Evolutionary conservation across 192 early-diverging fungal species (phyloP), one percentile per base, ranked within the genome.

Genomic region (Spizellomyces punctatus): DNA sequence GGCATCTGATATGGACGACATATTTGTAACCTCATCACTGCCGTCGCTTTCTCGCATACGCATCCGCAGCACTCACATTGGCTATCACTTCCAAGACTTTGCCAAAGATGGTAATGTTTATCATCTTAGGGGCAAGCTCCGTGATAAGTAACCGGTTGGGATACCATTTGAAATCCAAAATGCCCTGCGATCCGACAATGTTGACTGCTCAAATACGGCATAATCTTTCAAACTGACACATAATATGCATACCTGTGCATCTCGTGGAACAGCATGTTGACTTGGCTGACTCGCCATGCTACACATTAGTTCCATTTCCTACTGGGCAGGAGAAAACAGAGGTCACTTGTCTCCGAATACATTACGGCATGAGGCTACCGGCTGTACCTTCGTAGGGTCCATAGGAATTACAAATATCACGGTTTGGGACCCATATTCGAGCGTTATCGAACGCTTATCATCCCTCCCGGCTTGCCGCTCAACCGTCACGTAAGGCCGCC

Each of bases 351-450:
- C 12, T 54, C 14, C 17, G 12, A 54, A 54, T 54, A 19, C 1
- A 54, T 19, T n/a, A 54, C 17, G 4, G 14, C 50, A 54, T n/a
- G 50, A 2, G 27, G 27, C 27, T 36, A 36, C 27, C 27, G 41
- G 59, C 63, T 47, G 14, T 46, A 69, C 67, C 58, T 69, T 62
- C 12, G 57, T 19, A 45, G 17, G 56, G 44, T 63, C 56, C 57
- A 63, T 10, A 49, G 69, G 60, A 22, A 71, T 21, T 16, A 56
- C 42, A 54, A 71, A 71, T 21, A 71, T 10, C 14, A 71, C 61
- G 10, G 69, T 71, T 46, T 64, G 46, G 6, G 69, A 50, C 2
- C 69, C 69, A 50, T 54, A 71, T 52, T 71, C 69, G 9, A 69
- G 56, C 17, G 10, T 27, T 16, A 16, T 10, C 9, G 52, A 16